Conservation (phyloP, 495 filamentous ascomycete species). For the Hypoxylon lienhwacheense region DNA sequence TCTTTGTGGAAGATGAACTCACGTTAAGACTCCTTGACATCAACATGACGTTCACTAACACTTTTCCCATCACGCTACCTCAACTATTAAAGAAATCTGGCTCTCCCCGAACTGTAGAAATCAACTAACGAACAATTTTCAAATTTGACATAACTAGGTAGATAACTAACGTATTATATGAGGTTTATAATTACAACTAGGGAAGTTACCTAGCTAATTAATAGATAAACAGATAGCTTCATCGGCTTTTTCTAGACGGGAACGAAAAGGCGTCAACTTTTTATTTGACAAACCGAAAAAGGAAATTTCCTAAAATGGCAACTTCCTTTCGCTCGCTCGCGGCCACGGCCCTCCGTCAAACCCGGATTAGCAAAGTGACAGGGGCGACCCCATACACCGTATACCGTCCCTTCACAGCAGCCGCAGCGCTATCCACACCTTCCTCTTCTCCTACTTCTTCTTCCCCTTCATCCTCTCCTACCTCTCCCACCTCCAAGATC, state of each 20-base stretch:
- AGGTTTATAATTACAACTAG: too few species aligned
- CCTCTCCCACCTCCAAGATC: too few species aligned
- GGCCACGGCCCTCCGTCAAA: slow-evolving; percentile 10
- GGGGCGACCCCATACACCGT: background rate
- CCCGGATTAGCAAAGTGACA: background rate
- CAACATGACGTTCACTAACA: slow-evolving; percentile 24
- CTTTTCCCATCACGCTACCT: background rate
- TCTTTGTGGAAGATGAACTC: background rate
- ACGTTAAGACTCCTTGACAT: slow-evolving; percentile 12
- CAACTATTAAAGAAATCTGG: too few species aligned
- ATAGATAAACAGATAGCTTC: too few species aligned
- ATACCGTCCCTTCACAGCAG: slow-evolving; percentile 13
- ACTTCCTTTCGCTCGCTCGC: slow-evolving; percentile 17
- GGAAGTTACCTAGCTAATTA: too few species aligned
- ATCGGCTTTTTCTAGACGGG: too few species aligned
- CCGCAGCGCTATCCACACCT: background rate
- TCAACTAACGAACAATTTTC: too few species aligned
- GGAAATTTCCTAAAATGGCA: slow-evolving; percentile 22
- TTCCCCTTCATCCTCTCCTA: slow-evolving; percentile 3
- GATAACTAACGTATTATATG: too few species aligned
- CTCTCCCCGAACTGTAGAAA: too few species aligned
- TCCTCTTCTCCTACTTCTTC: background rate
- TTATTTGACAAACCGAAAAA: too few species aligned
- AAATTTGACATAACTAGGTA: too few species aligned
- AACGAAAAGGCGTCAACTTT: too few species aligned